phyloP scores from a whole-genome alignment of 2,329 filamentous ascomycete species.

The Aspergillus terreus region DNA sequence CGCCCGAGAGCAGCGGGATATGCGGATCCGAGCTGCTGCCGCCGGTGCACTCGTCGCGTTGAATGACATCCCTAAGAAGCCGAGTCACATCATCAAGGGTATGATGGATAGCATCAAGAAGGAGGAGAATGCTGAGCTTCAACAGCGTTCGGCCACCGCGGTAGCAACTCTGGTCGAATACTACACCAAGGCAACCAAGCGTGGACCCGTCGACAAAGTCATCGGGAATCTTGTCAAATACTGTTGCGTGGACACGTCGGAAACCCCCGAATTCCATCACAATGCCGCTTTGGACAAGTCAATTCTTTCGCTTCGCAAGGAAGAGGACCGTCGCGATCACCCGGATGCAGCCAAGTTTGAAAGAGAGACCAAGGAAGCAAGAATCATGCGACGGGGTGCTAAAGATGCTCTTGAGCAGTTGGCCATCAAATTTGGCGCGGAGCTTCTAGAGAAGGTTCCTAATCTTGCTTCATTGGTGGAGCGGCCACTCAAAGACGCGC shows the following conservation, averaged over 20 bases:
- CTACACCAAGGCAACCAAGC: slow-evolving; percentile 74
- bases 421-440: slow-evolving; percentile 70
- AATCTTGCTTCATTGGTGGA: slow-evolving; percentile 80
- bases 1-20: slow-evolving; percentile 76
- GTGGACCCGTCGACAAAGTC: slow-evolving; percentile 89
- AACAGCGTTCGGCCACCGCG: slow-evolving; percentile 78
- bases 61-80: slow-evolving; percentile 84
- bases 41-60: slow-evolving; percentile 88
- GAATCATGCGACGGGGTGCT: slow-evolving; percentile 85
- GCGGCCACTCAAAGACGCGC: slow-evolving; percentile 70
- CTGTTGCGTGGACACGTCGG: slow-evolving; percentile 94
- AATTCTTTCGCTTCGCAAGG: slow-evolving; percentile 91
- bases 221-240: slow-evolving; percentile 95
- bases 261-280: slow-evolving; percentile 89
- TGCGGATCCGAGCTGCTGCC: slow-evolving; percentile 80
- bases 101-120: slow-evolving; percentile 98
- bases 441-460: slow-evolving; percentile 77
- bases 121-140: slow-evolving; percentile 86
- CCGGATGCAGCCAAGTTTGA: slow-evolving; percentile 88
- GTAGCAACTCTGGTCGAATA: slow-evolving; percentile 82
- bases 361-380: slow-evolving; percentile 79
- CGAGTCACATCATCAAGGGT: slow-evolving; percentile 85
- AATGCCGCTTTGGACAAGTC: slow-evolving; percentile 74
- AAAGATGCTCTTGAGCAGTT: slow-evolving; percentile 92
- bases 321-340: slow-evolving; percentile 92